These are phyloP conservation scores for Trichoderma arundinaceum DNA, from an alignment of 2,329 filamentous ascomycete species.

Conservation along the genomic window DNA sequence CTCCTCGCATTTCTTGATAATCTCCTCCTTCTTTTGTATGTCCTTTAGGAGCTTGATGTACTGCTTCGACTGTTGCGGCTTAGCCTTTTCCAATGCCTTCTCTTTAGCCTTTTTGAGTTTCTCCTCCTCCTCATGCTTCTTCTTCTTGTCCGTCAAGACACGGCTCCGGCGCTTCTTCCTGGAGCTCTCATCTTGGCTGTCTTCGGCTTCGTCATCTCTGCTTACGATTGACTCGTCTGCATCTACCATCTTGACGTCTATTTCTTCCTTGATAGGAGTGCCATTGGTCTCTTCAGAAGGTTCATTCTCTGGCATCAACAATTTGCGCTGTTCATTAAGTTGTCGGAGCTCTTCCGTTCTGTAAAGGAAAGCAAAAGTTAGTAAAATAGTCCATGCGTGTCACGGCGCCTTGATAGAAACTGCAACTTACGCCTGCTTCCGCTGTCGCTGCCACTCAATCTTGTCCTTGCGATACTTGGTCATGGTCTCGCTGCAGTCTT, in stretches of 20 bases:
- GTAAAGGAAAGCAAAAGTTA: background rate
- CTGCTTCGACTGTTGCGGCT: conserved; percentile 82
- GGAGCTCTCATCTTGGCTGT: conserved; percentile 72
- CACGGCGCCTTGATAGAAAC: background rate
- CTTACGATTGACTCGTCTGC: conserved; percentile 64
- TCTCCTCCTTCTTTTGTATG: conserved; percentile 83
- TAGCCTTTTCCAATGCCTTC: conserved; percentile 69
- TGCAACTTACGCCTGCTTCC: conserved; percentile 65
- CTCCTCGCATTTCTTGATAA: conserved; percentile 80
- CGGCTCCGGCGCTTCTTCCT: conserved; percentile 63
- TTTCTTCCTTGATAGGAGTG: conserved; percentile 53
- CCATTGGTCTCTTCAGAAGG: conserved; percentile 65
- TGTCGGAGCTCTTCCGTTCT: conserved; percentile 74
- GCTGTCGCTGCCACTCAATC: conserved; percentile 85
- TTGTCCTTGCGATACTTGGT: conserved; percentile 94
- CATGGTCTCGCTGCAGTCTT: conserved; percentile 92
- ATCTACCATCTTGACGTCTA: conserved; percentile 66
- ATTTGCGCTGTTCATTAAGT: conserved; percentile 75
- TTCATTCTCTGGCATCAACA: conserved; percentile 73
- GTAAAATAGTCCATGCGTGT: conserved; percentile 12
- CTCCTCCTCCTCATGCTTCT: conserved; percentile 80
- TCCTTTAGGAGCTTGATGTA: conserved; percentile 87
- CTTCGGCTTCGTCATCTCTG: conserved; percentile 65
- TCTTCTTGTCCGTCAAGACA: conserved; percentile 66
- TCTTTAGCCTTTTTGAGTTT: conserved; percentile 73